Evolutionary conservation across 176 grass and related monocot genomes (phyloP).

Genomic region (Metroxylon sagu): DNA sequence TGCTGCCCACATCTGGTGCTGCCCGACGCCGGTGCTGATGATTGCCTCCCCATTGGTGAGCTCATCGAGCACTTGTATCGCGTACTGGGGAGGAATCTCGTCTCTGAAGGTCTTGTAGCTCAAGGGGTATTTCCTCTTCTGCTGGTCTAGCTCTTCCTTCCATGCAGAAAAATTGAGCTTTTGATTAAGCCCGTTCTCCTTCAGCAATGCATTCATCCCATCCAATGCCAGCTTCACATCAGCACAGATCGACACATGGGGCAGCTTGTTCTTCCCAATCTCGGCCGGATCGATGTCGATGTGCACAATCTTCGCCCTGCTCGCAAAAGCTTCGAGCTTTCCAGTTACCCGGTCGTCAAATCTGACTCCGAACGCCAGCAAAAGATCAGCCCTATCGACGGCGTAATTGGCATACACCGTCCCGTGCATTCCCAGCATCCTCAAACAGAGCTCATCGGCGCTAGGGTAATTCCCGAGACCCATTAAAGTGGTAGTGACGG

Average conservation of each 20-base stretch:
- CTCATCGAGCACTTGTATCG: constrained; percentile 86
- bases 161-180: constrained; percentile 45
- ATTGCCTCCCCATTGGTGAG: constrained; percentile 69
- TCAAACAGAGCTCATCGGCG: constrained; percentile 49
- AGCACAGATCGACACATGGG: constrained; percentile 83
- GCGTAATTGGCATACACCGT: constrained; percentile 92
- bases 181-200: constrained; percentile 23
- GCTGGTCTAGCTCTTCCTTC: constrained; percentile 57
- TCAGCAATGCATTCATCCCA: constrained; percentile 54
- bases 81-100: constrained; percentile 61
- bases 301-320: constrained; percentile 93
- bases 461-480: constrained; percentile 84
- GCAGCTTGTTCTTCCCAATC: constrained; percentile 98
- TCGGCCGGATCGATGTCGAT: constrained; percentile 97
- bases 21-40: constrained; percentile 75
- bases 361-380: constrained; percentile 92
- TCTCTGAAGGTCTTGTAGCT: constrained; percentile 68
- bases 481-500: constrained; percentile 91
- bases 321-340: constrained; percentile 96
- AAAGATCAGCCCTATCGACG: constrained; percentile 75
- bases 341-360: constrained; percentile 95
- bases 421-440: constrained; percentile 97
- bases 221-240: constrained; percentile 69
- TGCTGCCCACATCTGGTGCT: constrained; percentile 97
- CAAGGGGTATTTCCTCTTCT: constrained; percentile 69